phyloP scores from a whole-genome alignment of 1,139 yeast genomes.

The Yamadazyma sp. region DNA sequence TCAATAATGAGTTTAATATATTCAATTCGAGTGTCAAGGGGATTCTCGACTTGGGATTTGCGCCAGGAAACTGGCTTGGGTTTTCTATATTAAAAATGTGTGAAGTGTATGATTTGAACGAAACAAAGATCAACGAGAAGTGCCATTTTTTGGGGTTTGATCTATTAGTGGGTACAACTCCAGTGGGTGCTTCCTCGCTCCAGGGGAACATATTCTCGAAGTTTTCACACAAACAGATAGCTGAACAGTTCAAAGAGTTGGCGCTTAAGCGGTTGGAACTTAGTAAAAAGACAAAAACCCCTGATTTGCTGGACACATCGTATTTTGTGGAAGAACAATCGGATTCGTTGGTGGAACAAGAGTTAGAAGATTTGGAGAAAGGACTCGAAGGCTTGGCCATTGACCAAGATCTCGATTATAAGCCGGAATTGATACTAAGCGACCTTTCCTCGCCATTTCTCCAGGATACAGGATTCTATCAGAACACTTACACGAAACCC shows the following conservation, averaged over 20 bases:
- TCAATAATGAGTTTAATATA: constrained; percentile 30
- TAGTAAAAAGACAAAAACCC: background rate
- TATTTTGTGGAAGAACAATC: constrained; percentile 30
- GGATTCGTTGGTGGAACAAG: constrained; percentile 19
- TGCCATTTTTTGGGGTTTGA: constrained; percentile 86
- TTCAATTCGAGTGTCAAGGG: constrained; percentile 26
- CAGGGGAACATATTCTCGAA: constrained; percentile 85
- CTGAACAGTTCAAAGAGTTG: constrained; percentile 52
- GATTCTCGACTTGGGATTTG: constrained; percentile 63
- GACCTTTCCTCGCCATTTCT: constrained; percentile 83
- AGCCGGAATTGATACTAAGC: constrained; percentile 66
- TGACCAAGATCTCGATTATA: constrained; percentile 17
- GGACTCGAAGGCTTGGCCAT: constrained; percentile 7
- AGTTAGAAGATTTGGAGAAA: constrained; percentile 18
- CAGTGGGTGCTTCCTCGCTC: constrained; percentile 71
- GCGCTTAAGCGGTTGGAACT: constrained; percentile 20
- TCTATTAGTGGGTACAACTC: constrained; percentile 74
- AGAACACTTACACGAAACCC: constrained; percentile 76
- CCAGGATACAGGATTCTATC: constrained; percentile 64
- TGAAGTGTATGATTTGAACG: constrained; percentile 28
- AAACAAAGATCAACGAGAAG: constrained; percentile 50
- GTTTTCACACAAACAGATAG: constrained; percentile 60
- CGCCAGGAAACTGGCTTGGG: constrained; percentile 96
- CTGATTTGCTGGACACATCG: constrained; percentile 10
- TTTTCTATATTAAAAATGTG: constrained; percentile 51